Conservation (phyloP, 2,329 filamentous ascomycete species). For the Diaporthe citriasiana region DNA sequence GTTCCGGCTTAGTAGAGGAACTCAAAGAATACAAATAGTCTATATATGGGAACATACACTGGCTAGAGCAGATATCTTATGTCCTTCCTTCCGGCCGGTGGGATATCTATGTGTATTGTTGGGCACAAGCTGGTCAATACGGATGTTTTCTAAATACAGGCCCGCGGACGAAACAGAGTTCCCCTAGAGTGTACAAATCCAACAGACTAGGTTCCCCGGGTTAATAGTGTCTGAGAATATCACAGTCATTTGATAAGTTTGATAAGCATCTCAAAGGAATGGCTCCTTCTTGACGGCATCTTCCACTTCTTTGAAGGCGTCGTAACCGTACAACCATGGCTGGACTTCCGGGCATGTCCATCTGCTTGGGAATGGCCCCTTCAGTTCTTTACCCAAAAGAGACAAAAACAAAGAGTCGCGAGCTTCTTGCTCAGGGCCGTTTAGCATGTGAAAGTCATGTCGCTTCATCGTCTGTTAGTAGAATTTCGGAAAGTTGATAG, state of each 20-base stretch:
- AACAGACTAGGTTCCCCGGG: background rate
- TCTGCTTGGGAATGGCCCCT: constrained; percentile 70
- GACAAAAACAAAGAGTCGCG: constrained; percentile 71
- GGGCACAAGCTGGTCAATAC: background rate
- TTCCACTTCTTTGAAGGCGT: constrained; percentile 69
- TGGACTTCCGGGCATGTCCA: constrained; percentile 75
- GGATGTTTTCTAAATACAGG: background rate
- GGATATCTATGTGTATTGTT: no score
- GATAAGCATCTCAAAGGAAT: background rate
- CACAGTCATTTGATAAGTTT: background rate
- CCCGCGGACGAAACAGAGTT: no score
- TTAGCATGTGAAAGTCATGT: constrained; percentile 64
- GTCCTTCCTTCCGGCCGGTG: no score
- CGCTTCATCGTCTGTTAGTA: constrained; percentile 52
- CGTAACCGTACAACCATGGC: constrained; percentile 75
- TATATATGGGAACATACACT: no score
- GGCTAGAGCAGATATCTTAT: no score
- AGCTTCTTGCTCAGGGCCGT: constrained; percentile 69
- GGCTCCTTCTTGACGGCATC: constrained; percentile 46
- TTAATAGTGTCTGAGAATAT: background rate
- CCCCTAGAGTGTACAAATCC: background rate
- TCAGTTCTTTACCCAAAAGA: constrained; percentile 63
- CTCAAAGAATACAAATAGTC: no score
- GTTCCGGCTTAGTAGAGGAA: no score
- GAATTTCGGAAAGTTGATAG: background rate